These are phyloP conservation scores for Theileria orientalis DNA, from an alignment of 169 alveolate genomes.

Conservation along the genomic window DNA sequence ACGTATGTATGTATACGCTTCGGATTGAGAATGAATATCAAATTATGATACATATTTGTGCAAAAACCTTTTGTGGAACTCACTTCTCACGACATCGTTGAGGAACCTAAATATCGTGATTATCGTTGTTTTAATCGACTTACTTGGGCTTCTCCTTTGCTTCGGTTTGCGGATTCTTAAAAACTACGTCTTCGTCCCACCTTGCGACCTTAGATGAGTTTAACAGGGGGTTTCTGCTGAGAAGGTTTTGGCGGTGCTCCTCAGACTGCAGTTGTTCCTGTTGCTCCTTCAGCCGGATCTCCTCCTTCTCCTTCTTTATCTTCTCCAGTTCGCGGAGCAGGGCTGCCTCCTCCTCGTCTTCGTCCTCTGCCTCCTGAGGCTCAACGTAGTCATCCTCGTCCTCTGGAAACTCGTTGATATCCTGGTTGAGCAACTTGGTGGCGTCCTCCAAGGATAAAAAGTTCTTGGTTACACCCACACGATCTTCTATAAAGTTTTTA, in stretches of 20 bases:
- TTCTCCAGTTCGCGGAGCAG: constrained; percentile 89
- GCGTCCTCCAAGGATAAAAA: constrained; percentile 62
- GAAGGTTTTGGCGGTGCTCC: constrained; percentile 26
- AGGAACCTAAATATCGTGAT: constrained; percentile 57
- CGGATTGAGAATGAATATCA: background rate
- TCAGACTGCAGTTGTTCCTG: constrained; percentile 68
- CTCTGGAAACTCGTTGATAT: constrained; percentile 63
- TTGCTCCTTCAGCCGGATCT: constrained; percentile 72
- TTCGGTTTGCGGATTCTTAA: constrained; percentile 52
- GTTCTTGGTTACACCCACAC: constrained; percentile 51
- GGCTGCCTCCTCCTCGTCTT: constrained; percentile 84
- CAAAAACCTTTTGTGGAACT: constrained; percentile 89
- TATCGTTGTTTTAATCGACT: background rate
- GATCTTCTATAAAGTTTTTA: constrained; percentile 38
- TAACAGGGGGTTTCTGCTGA: constrained; percentile 59
- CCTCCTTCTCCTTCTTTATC: constrained; percentile 87
- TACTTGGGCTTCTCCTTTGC: constrained; percentile 13
- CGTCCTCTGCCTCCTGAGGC: constrained; percentile 57
- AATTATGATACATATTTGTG: constrained; percentile 77
- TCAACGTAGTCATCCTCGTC: constrained; percentile 65
- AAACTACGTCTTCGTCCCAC: constrained; percentile 69
- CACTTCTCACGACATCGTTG: constrained; percentile 93
- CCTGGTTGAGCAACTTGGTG: constrained; percentile 54
- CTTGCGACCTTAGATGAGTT: constrained; percentile 14
- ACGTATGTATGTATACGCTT: background rate